phyloP scores from a whole-genome alignment of 176 grass and related monocot genomes.

The Raddia guianensis region DNA sequence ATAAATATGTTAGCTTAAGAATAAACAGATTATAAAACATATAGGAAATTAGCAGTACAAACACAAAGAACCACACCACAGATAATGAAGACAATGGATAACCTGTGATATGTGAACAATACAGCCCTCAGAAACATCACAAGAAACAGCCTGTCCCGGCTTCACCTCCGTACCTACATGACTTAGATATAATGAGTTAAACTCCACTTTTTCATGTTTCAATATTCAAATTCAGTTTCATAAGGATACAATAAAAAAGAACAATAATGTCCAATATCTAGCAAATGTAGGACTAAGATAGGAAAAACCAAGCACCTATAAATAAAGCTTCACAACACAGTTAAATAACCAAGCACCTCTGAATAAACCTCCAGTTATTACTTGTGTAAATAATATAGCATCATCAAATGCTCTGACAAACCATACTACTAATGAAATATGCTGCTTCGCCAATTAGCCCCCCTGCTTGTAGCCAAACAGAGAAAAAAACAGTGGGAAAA shows the following conservation, averaged over 20 bases:
- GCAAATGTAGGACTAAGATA: background rate
- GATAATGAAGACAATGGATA: background rate
- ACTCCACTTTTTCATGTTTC: background rate
- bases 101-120: constrained; percentile 87
- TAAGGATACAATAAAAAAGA: background rate
- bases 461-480: background rate
- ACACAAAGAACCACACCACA: background rate
- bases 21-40: background rate
- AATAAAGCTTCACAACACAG: background rate
- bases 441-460: background rate
- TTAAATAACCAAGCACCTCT: background rate
- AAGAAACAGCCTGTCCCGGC: constrained; percentile 62
- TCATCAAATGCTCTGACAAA: background rate
- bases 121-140: constrained; percentile 43
- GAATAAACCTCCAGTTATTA: background rate
- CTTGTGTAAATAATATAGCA: background rate
- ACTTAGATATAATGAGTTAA: background rate
- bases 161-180: constrained; percentile 80
- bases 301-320: background rate
- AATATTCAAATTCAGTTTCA: background rate
- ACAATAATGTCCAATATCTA: background rate
- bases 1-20: background rate
- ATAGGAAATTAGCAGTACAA: background rate
- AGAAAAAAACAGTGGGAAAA: constrained; percentile 1
- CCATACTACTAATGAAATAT: background rate